These are phyloP conservation scores for Rhododendron ovatum DNA, from an alignment of 148 eudicot genomes.

Conservation along the genomic window DNA sequence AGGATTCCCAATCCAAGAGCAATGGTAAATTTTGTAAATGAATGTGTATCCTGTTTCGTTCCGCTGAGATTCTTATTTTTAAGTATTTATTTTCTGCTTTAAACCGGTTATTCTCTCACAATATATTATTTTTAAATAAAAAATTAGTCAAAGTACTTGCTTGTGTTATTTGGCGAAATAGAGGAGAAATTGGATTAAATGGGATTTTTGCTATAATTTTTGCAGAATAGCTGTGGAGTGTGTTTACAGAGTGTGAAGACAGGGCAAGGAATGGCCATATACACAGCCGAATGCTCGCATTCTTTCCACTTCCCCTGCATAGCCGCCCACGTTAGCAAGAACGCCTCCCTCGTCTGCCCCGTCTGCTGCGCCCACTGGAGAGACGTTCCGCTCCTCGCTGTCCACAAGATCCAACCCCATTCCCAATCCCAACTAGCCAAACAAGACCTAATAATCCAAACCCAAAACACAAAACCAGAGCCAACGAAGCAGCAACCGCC, in stretches of 20 bases:
- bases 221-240: constrained; percentile 75
- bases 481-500: constrained; percentile 4
- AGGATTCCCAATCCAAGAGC: neutral
- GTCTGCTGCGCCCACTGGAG: constrained; percentile 71
- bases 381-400: constrained; percentile 59
- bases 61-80: no score
- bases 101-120: no score
- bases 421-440: neutral
- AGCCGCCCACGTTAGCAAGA: constrained; percentile 44
- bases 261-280: constrained; percentile 72
- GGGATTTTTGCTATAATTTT: neutral
- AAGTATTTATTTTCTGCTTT: no score
- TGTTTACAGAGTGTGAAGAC: constrained; percentile 74
- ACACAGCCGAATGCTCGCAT: constrained; percentile 86
- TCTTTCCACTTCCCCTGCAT: constrained; percentile 88
- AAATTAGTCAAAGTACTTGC: no score
- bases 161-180: neutral
- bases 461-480: neutral
- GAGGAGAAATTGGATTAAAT: neutral
- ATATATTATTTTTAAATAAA: no score
- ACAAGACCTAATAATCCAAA: constrained; percentile 9
- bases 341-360: constrained; percentile 51
- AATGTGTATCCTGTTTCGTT: no score
- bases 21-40: neutral
- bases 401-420: constrained; percentile 28